Evolutionary conservation across 345 rosid species (phyloP), one percentile per base, ranked within the genome.

Genomic region (Xanthoceras sorbifolium): DNA sequence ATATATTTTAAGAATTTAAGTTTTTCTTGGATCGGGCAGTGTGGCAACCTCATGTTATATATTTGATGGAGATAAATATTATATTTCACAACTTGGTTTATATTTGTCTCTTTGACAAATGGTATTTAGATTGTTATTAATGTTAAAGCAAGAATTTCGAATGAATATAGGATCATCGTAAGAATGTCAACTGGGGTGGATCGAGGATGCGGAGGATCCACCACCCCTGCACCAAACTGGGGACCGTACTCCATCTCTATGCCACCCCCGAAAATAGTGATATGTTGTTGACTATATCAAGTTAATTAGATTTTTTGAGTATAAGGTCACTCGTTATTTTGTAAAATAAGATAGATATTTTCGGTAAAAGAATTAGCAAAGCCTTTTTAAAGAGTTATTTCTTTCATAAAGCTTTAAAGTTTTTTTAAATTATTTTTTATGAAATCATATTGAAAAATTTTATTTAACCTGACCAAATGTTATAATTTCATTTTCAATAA

Each of bases 21-120:
- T 32, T 28, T 64, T 54, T 80, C 82, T 82, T 78, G 85, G 87
- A 84, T 86, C 85, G 15, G 73, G 72, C 74, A 60, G 48, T 15
- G 70, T 69, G 74, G 77, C 76, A 71, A 69, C 44, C 61, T 73
- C 77, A 44, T 79, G 61, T 73, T 75, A 73, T 59, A 42, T 36
- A 55, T 68, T 38, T 55, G 3, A 55, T 18, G 64, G 61, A 76
- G 32, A 69, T 28, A 31, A 52, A 22, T 57, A 57, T 69, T 48
- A 52, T 69, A 52, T 69, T 57, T 50, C 4, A 69, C 73, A 18
- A 50, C 42, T 50, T 69, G 73, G 10, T 46, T 50, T 17, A 50
- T 50, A 50, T 1, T 42, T 29, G 26, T 23, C 48, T 29, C 12
- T 29, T 31, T n/a, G 40, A 66, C 26, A 40, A 66, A 66, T 46